These are phyloP conservation scores for Collybia nuda DNA, from an alignment of 768 basidiomycete genomes.

Conservation along the genomic window DNA sequence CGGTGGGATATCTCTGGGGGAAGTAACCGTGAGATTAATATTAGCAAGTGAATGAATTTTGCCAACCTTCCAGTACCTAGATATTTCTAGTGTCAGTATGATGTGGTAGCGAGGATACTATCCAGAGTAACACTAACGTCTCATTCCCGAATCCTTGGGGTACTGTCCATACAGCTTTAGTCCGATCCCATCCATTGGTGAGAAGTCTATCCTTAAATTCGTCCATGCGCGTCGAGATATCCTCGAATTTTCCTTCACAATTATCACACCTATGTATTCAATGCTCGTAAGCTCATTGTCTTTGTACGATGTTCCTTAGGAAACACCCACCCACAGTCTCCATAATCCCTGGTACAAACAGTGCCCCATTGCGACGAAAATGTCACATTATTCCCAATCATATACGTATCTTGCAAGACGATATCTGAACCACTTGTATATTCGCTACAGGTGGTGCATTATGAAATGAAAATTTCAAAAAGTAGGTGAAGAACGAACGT, in stretches of 20 bases:
- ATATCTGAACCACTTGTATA: conserved; percentile 66
- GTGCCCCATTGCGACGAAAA: conserved; percentile 64
- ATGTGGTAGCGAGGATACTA: background rate
- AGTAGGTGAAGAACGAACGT: conserved; percentile 20
- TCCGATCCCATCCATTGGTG: conserved; percentile 66
- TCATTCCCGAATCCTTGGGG: conserved; percentile 74
- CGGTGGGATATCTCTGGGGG: conserved; percentile 53
- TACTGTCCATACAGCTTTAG: conserved; percentile 76
- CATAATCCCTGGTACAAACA: conserved; percentile 61
- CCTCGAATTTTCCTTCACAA: conserved; percentile 69
- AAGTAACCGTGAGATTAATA: background rate
- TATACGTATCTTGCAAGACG: conserved; percentile 67
- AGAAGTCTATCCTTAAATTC: conserved; percentile 59
- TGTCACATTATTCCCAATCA: conserved; percentile 61
- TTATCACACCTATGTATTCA: conserved; percentile 42
- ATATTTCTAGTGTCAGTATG: background rate
- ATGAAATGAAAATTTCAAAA: background rate
- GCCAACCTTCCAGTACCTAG: conserved; percentile 50
- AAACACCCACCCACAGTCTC: conserved; percentile 66
- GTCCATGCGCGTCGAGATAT: conserved; percentile 68
- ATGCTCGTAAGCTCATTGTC: background rate
- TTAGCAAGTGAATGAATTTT: background rate
- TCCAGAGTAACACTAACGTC: conserved; percentile 34
- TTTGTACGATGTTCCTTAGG: background rate
- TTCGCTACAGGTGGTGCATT: conserved; percentile 18